phyloP scores from a whole-genome alignment of 305 asterid species.

The Fraxinus xanthoxyloides region DNA sequence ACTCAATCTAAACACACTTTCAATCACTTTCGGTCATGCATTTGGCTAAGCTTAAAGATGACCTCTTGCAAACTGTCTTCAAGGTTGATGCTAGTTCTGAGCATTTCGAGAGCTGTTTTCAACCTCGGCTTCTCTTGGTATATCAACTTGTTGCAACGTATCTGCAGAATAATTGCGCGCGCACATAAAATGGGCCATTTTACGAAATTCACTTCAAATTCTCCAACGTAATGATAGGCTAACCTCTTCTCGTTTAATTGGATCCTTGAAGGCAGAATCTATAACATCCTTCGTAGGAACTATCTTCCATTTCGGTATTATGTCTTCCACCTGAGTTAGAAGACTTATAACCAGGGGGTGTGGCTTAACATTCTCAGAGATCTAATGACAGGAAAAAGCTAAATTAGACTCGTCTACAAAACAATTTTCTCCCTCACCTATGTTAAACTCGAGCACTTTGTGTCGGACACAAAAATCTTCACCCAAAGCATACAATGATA shows the following conservation, averaged over 20 bases:
- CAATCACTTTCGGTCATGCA: no score
- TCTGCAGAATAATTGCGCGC: slow-evolving; percentile 31
- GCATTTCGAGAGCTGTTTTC: slow-evolving; percentile 93
- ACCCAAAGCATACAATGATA: background rate
- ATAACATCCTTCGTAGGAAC: slow-evolving; percentile 94
- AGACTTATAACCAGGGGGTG: slow-evolving; percentile 76
- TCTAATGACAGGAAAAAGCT: slow-evolving; percentile 35
- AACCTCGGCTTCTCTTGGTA: slow-evolving; percentile 86
- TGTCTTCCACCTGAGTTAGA: slow-evolving; percentile 75
- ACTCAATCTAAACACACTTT: background rate
- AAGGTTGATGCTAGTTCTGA: slow-evolving; percentile 86
- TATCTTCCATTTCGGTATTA: slow-evolving; percentile 95
- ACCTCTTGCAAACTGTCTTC: slow-evolving; percentile 56
- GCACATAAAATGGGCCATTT: background rate
- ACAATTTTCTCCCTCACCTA: no score
- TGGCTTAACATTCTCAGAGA: slow-evolving; percentile 94
- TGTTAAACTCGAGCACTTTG: background rate
- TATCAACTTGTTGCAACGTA: slow-evolving; percentile 75
- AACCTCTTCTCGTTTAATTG: slow-evolving; percentile 78
- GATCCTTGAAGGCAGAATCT: slow-evolving; percentile 89
- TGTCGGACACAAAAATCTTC: background rate
- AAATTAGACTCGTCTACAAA: background rate
- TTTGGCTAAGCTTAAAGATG: background rate
- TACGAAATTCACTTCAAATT: background rate
- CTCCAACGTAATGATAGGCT: background rate